Conservation (phyloP, 345 rosid genomes). For the Diplotaxis tenuifolia region DNA sequence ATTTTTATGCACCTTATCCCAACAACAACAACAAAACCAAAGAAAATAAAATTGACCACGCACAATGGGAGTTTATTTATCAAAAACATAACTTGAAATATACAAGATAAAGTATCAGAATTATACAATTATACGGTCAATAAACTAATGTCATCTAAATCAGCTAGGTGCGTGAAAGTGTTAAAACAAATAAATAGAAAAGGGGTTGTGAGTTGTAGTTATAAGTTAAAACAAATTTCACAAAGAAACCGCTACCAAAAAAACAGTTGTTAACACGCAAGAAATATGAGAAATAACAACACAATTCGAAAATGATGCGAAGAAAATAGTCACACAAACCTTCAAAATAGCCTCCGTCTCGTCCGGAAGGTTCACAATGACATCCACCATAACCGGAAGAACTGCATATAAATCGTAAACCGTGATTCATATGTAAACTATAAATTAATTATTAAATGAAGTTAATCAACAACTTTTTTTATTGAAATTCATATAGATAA, state of each 20-base stretch:
- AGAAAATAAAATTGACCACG: neutral
- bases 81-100: neutral
- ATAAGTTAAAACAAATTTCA: neutral
- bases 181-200: neutral
- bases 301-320: conserved; percentile 7
- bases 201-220: neutral
- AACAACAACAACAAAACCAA: neutral
- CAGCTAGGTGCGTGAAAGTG: neutral
- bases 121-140: neutral
- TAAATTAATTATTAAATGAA: neutral
- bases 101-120: neutral
- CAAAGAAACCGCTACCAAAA: conserved; percentile 15
- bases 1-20: conserved; percentile 6
- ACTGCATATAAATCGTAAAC: conserved; percentile 51
- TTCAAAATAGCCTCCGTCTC: conserved; percentile 70
- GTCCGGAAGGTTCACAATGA: conserved; percentile 79
- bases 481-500: neutral
- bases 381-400: conserved; percentile 83
- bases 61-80: conserved; percentile 15
- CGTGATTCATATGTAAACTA: neutral
- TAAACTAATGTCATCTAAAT: neutral
- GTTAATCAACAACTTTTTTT: neutral
- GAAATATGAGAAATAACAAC: conserved; percentile 18
- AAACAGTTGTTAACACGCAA: conserved; percentile 37
- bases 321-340: conserved; percentile 45